Evolutionary conservation across 257 asterid genomes (phyloP).

Genomic region (Solanum commersonii): DNA sequence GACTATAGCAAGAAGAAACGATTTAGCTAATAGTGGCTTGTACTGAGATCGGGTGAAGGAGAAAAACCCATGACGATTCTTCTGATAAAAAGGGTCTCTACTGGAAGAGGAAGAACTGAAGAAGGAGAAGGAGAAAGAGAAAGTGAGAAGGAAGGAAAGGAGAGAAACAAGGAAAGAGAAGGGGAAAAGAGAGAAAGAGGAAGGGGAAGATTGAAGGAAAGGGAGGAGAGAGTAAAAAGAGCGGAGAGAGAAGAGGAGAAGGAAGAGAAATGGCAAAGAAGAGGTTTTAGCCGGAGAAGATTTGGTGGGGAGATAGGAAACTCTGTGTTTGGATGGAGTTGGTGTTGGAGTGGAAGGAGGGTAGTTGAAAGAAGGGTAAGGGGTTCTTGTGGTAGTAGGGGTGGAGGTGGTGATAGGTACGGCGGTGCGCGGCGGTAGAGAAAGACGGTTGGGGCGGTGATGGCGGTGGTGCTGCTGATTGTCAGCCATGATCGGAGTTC

Average conservation of each 20-base stretch:
- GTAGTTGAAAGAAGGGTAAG: slow-evolving; percentile 27
- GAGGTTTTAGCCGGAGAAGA: slow-evolving; percentile 14
- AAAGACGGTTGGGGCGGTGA: slow-evolving; percentile 65
- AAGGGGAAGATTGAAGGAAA: slow-evolving; percentile 67
- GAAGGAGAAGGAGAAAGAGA: slow-evolving; percentile 30
- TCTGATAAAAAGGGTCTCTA: slow-evolving; percentile 14
- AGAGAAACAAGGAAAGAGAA: slow-evolving; percentile 78
- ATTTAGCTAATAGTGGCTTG: slow-evolving; percentile 43
- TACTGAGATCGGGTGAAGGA: slow-evolving; percentile 39
- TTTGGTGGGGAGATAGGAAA: slow-evolving; percentile 16
- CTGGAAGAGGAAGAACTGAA: slow-evolving; percentile 3
- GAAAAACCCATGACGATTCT: slow-evolving; percentile 29
- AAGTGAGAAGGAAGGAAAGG: slow-evolving; percentile 61
- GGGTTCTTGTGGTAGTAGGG: slow-evolving; percentile 21
- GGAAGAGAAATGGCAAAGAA: slow-evolving; percentile 46
- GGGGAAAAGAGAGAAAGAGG: slow-evolving; percentile 80
- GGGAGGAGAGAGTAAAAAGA: slow-evolving; percentile 87
- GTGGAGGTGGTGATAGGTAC: slow-evolving; percentile 17
- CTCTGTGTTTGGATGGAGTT: slow-evolving; percentile 76
- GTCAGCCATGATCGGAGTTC: slow-evolving; percentile 34
- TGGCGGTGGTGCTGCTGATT: slow-evolving; percentile 24
- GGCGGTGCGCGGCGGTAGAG: slow-evolving; percentile 54
- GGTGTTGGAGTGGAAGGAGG: slow-evolving; percentile 69
- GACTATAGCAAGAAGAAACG: slow-evolving; percentile 52
- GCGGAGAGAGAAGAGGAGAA: slow-evolving; percentile 79